Percentiles rank a stretch among this genome's conserved stretches.
These are phyloP conservation scores for Monosporascus ibericus DNA, from an alignment of 2,329 filamentous ascomycete species.

Conservation along the genomic window DNA sequence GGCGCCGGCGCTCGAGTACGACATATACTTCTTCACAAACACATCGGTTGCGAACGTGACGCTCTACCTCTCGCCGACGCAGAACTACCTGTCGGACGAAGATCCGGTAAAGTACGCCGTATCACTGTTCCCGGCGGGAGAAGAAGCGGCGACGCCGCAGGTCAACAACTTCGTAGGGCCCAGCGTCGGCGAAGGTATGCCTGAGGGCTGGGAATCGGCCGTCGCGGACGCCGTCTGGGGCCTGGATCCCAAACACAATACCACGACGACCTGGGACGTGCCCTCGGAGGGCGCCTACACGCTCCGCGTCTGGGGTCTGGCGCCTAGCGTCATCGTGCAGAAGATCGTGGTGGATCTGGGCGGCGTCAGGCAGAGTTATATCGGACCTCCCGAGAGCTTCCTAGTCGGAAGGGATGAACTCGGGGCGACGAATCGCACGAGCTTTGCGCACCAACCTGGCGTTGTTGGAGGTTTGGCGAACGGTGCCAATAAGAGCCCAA, in stretches of 20 bases:
- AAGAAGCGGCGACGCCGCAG: conserved; percentile 18
- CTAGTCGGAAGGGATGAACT: conserved; percentile 33
- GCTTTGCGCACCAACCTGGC: conserved; percentile 23
- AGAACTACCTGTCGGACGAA: conserved; percentile 46
- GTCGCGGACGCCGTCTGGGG: conserved; percentile 44
- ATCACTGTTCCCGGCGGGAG: conserved; percentile 26
- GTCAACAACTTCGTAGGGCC: conserved; percentile 35
- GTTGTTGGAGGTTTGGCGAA: neutral
- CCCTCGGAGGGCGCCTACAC: conserved; percentile 38
- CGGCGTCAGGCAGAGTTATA: conserved; percentile 46
- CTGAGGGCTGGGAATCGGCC: conserved; percentile 34
- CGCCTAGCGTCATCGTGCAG: conserved; percentile 48
- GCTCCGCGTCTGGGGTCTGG: conserved; percentile 44
- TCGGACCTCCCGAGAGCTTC: conserved; percentile 53
- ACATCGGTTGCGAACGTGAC: conserved; percentile 36
- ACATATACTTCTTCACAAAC: conserved; percentile 55
- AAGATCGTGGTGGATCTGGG: conserved; percentile 52
- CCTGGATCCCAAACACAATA: conserved; percentile 32
- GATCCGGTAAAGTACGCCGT: conserved; percentile 34
- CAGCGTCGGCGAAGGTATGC: conserved; percentile 35
- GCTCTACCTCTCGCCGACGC: conserved; percentile 45
- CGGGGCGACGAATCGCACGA: conserved; percentile 31
- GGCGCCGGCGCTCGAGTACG: conserved; percentile 53
- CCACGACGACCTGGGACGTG: conserved; percentile 38
- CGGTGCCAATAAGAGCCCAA: neutral